Percentiles rank a stretch among this genome's conserved stretches.
phyloP scores from a whole-genome alignment of 139 green algal genomes.

The Chara braunii region DNA sequence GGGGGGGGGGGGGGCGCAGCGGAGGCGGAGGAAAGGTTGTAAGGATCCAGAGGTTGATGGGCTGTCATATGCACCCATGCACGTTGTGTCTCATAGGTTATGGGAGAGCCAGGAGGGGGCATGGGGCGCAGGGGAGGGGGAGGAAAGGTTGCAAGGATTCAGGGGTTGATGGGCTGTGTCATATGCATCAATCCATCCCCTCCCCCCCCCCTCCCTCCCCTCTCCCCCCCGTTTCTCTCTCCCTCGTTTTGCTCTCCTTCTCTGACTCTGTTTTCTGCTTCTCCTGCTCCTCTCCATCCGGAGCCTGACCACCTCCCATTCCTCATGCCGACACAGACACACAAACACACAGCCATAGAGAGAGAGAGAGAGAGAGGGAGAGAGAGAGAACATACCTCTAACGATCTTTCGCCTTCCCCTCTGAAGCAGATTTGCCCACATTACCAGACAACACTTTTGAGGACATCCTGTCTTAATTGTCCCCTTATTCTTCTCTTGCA shows the following conservation, averaged over 20 bases:
- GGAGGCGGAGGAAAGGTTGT: too few relatives aligned
- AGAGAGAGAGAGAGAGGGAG: too few relatives aligned
- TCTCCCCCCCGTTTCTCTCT: neutral
- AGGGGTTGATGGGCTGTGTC: too few relatives aligned
- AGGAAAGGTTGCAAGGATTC: too few relatives aligned
- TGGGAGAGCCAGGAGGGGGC: too few relatives aligned
- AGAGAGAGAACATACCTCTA: too few relatives aligned
- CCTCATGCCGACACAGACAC: neutral
- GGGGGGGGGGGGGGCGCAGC: too few relatives aligned
- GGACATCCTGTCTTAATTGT: neutral
- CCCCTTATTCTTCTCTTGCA: neutral
- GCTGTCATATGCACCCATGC: too few relatives aligned
- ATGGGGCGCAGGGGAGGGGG: too few relatives aligned
- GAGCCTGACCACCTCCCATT: neutral
- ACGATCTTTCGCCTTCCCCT: neutral
- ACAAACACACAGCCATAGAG: too few relatives aligned
- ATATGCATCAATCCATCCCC: neutral
- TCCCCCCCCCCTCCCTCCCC: neutral
- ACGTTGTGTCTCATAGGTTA: too few relatives aligned
- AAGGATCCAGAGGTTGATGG: too few relatives aligned
- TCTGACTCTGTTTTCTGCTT: neutral
- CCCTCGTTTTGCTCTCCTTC: neutral
- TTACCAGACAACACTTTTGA: neutral
- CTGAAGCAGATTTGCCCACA: neutral
- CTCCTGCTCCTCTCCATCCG: conserved; percentile 7